Percentiles rank a stretch among this genome's conserved stretches.
phyloP scores from a whole-genome alignment of 495 filamentous ascomycete genomes.

The Tirmania nivea region DNA sequence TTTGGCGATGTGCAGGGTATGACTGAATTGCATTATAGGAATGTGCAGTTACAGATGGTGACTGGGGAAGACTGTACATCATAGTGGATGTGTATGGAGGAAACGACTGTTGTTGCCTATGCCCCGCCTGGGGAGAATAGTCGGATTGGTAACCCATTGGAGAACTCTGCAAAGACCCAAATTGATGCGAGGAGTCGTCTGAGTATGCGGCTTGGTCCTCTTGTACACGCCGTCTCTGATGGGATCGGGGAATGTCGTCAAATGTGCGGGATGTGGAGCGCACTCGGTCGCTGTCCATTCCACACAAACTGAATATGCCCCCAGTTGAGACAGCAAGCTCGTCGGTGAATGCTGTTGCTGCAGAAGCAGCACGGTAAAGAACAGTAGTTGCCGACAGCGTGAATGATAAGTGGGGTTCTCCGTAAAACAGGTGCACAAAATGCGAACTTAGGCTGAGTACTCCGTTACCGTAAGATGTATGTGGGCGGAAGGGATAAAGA shows the following conservation, averaged over 20 bases:
- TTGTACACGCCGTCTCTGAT: neutral
- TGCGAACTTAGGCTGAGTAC: slow-evolving; percentile 8
- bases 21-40: slow-evolving; percentile 60
- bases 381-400: slow-evolving; percentile 16
- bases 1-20: slow-evolving; percentile 49
- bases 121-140: slow-evolving; percentile 23
- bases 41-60: slow-evolving; percentile 29
- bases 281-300: slow-evolving; percentile 20
- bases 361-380: slow-evolving; percentile 13
- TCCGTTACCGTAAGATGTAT: too few species aligned
- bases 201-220: neutral
- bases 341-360: slow-evolving; percentile 14
- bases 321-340: slow-evolving; percentile 14
- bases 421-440: slow-evolving; percentile 8
- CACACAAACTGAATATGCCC: slow-evolving; percentile 16
- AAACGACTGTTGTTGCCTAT: slow-evolving; percentile 23
- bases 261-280: slow-evolving; percentile 11
- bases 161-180: neutral
- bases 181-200: neutral
- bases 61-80: slow-evolving; percentile 61
- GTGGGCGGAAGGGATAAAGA: too few species aligned
- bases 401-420: slow-evolving; percentile 4
- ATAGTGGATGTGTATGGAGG: slow-evolving; percentile 40
- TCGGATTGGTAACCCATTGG: slow-evolving; percentile 28
- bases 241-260: neutral